phyloP scores from a whole-genome alignment of 2,329 filamentous ascomycete genomes.

The Sarocladiaceae sp. region DNA sequence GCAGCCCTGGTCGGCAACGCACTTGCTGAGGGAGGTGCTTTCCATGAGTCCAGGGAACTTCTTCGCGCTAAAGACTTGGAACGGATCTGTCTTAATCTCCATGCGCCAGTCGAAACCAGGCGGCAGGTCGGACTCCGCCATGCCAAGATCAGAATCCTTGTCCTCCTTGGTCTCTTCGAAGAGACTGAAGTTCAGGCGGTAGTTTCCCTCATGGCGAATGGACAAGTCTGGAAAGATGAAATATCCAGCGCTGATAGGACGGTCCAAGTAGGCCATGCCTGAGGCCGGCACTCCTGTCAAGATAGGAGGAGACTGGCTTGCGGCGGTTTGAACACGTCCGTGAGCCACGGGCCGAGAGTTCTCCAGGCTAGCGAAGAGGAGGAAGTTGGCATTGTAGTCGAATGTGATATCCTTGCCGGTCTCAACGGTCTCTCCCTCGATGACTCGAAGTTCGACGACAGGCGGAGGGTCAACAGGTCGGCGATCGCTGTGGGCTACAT shows the following conservation, averaged over 20 bases:
- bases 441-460: constrained; percentile 86
- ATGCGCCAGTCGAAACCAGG: constrained; percentile 72
- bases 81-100: constrained; percentile 75
- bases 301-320: constrained; percentile 73
- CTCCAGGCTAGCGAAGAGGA: constrained; percentile 90
- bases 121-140: constrained; percentile 40
- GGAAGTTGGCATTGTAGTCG: constrained; percentile 94
- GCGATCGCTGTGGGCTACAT: constrained; percentile 57
- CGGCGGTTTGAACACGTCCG: constrained; percentile 64
- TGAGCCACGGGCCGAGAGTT: constrained; percentile 79
- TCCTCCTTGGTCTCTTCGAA: constrained; percentile 90
- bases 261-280: constrained; percentile 92
- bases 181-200: constrained; percentile 85
- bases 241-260: constrained; percentile 76
- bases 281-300: constrained; percentile 92
- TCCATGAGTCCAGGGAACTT: constrained; percentile 94
- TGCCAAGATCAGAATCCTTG: constrained; percentile 66
- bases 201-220: constrained; percentile 90
- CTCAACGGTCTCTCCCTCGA: constrained; percentile 61
- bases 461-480: constrained; percentile 92
- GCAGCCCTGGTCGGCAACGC: constrained; percentile 94
- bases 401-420: constrained; percentile 73
- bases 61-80: constrained; percentile 93
- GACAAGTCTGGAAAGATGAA: constrained; percentile 98
- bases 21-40: constrained; percentile 83